Evolutionary conservation across 1,139 yeast species (phyloP).

Genomic region (Candida mesenterica): DNA sequence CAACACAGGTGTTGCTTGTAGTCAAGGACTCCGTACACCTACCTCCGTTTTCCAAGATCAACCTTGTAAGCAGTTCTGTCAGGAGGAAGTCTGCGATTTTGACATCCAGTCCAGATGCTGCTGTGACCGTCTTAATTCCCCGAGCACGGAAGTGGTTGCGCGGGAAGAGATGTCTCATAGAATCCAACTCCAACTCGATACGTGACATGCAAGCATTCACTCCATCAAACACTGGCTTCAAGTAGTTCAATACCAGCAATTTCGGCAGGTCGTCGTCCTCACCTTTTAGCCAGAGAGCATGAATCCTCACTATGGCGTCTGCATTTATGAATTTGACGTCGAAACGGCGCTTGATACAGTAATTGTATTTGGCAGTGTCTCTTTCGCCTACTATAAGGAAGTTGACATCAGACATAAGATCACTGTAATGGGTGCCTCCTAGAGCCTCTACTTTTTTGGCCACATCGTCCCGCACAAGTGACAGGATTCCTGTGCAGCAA

Average conservation of each 20-base stretch:
- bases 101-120: conserved; percentile 1
- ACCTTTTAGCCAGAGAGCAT: conserved; percentile 56
- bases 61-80: conserved; percentile 22
- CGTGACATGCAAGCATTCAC: conserved; percentile 55
- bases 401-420: conserved; percentile 66
- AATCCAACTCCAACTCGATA: conserved; percentile 27
- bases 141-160: conserved; percentile 13
- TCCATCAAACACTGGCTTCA: conserved; percentile 47
- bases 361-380: conserved; percentile 66
- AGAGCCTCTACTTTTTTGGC: conserved; percentile 46
- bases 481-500: conserved; percentile 44
- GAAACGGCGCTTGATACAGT: conserved; percentile 55
- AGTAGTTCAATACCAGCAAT: conserved; percentile 20
- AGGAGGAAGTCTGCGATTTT: conserved; percentile 25
- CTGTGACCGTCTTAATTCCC: conserved; percentile 9
- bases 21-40: conserved; percentile 56
- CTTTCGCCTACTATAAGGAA: conserved; percentile 67
- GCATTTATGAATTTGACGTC: conserved; percentile 59
- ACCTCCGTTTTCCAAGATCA: conserved; percentile 59
- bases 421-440: conserved; percentile 64
- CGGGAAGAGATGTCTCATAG: conserved; percentile 11
- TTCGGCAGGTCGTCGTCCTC: conserved; percentile 27
- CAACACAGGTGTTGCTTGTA: conserved; percentile 47
- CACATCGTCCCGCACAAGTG: conserved; percentile 28
- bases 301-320: conserved; percentile 42